These are phyloP conservation scores for Eucalyptus pauciflora DNA, from an alignment of 345 rosid species.

Conservation along the genomic window DNA sequence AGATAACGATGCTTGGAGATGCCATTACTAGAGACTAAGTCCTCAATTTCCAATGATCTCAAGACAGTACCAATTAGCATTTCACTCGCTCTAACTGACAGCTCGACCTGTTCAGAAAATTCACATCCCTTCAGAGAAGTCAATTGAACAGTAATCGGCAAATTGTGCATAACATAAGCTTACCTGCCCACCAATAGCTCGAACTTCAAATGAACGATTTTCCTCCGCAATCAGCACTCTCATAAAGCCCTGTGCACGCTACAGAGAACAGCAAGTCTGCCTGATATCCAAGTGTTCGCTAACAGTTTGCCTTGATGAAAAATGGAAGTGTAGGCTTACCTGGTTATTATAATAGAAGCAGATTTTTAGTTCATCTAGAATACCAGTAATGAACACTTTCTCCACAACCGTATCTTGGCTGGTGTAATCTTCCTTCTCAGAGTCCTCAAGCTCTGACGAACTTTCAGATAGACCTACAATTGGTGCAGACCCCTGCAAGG, in stretches of 20 bases:
- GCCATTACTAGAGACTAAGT: constrained; percentile 49
- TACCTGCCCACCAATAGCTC: constrained; percentile 97
- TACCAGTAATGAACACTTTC: constrained; percentile 67
- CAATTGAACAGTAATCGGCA: constrained; percentile 1
- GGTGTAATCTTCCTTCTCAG: constrained; percentile 44
- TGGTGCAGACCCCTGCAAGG: constrained; percentile 71
- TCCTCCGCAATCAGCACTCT: constrained; percentile 77
- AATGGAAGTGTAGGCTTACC: constrained; percentile 25
- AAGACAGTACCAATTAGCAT: constrained; percentile 79
- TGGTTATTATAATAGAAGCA: constrained; percentile 52
- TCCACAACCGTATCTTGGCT: constrained; percentile 31
- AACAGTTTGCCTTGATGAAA: neutral
- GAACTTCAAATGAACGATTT: constrained; percentile 59
- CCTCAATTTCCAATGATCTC: constrained; percentile 94
- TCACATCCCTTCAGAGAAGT: neutral
- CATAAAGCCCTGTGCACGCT: constrained; percentile 52
- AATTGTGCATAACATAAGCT: neutral
- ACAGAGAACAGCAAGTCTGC: constrained; percentile 10
- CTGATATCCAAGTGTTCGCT: constrained; percentile 9
- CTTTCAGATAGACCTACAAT: constrained; percentile 77
- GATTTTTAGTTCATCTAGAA: constrained; percentile 85
- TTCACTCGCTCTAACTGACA: constrained; percentile 69
- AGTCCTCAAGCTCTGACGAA: constrained; percentile 70
- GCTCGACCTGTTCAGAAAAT: constrained; percentile 55
- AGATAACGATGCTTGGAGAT: constrained; percentile 49